Base-by-base conservation (phyloP, 2,329 filamentous ascomycete genomes). In the Colletotrichum kahawae region DNA sequence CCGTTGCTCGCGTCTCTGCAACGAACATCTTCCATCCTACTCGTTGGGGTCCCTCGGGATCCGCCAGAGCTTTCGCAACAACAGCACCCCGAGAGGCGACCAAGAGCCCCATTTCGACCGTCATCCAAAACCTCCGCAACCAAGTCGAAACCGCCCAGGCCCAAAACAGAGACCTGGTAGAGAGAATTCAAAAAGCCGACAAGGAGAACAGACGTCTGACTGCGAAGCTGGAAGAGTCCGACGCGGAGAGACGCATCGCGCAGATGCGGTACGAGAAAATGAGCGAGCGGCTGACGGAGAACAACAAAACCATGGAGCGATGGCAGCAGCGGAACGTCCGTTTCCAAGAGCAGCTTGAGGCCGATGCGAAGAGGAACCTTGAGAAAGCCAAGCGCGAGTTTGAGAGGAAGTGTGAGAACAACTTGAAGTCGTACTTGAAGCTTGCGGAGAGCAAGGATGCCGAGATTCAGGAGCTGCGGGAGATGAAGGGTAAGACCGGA, bases 21-120 rank as follows among this genome's bases (percentile, higher is more conserved):
- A 10, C 16, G n/a, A 10, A 8, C 31, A 48, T 48, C 10, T 48
- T 21, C n/a, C 43, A 48, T 1, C 43, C 43, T 21, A 5, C 10
- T 48, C 43, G 0, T 48, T 21, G 43, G 43, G 43, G 43, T 21
- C 1, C 43, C n/a, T 48, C 1, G 43, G n/a, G 0, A 21, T 21
- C 0, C n/a, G 43, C 0, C 3, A 48, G 43, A 48, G 18, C 43
- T 21, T 21, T 48, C 43, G 43, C 43, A 48, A 48, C 43, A 48
- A 48, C 43, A 48, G 0, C 43, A 1, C n/a, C 43, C 0, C 10
- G 43, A 5, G 1, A 48, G 18, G 43, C 43, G 43, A 0, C 43
- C 0, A 0, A 48, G 1, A 48, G n/a, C 1, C 0, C 43, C 43
- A 48, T 48, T 10, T 48, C 18, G n/a, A 13, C 43, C 43, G 0